Base-by-base conservation (phyloP, 2,329 filamentous ascomycete species). In the Phyllosticta paracitricarpa region DNA sequence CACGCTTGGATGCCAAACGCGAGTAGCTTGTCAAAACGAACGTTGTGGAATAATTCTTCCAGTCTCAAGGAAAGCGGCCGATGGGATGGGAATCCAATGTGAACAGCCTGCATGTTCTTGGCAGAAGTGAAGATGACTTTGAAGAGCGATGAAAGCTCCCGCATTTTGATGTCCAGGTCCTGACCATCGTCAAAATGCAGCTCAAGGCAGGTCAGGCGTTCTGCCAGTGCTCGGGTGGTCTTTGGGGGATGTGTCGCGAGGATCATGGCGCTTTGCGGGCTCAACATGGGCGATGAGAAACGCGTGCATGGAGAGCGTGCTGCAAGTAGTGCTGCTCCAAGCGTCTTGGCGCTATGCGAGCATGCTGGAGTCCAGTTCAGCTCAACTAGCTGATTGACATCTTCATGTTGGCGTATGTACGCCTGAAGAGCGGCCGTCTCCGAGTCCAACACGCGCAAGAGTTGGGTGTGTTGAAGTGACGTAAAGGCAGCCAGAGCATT, bases 1-100 rank as follows among this genome's bases (percentile, higher is more conserved):
- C 86, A 88, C 14, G 82, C 81, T 65, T 87, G 84, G 24, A 89
- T 81, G 1, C 85, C 85, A 61, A 88, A 82, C 1, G 84, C 83
- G 35, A 83, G 78, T 4, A 89, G 74, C 35, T 81, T 82, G 14
- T 81, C 78, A 83, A 84, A 87, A 53, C 78, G 77, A 7, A 85
- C 78, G 61, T 82, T 74, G 66, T 88, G 84, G 68, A 89, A 87
- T 25, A 88, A 76, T 5, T 80, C 77, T 63, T 86, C 82, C 2
- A 88, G 76, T 4, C 77, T 77, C 22, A 88, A 70, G 24, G 78
- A 79, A 2, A 88, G 72, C 0, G 84, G 84, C 19, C 77, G 70
- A 61, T 82, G 77, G 6, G 80, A 79, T 0, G 83, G 82, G 65
- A 88, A 88, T 3, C 85, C 84, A 35, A 89, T 77, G 66, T 88